phyloP scores from a whole-genome alignment of 2,329 filamentous ascomycete species.

The Pyrenochaeta sp. region DNA sequence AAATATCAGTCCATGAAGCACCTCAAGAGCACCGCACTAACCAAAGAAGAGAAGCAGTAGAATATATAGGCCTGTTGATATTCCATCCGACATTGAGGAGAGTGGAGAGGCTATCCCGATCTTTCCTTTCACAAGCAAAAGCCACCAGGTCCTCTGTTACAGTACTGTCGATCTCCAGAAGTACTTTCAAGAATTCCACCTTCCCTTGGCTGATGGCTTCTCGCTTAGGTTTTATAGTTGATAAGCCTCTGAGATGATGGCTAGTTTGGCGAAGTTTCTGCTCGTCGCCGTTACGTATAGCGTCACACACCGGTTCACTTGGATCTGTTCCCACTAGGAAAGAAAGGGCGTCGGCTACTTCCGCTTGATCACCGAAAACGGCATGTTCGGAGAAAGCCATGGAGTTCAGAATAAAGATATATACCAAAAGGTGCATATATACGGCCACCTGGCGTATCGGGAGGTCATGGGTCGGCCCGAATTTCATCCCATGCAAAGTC shows the following conservation, averaged over 20 bases:
- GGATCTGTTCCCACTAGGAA: no score
- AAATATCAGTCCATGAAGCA: not conserved
- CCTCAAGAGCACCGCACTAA: not conserved
- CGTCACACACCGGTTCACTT: not conserved
- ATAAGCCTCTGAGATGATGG: not conserved
- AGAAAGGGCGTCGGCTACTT: no score
- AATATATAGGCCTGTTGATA: conserved; percentile 2
- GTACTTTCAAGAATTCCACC: not conserved
- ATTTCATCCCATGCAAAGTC: no score
- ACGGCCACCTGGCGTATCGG: no score
- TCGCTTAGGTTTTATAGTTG: not conserved
- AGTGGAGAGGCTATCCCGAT: not conserved
- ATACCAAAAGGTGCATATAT: no score
- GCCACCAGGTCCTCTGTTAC: conserved; percentile 2
- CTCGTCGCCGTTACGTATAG: not conserved
- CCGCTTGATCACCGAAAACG: no score
- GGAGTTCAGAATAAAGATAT: no score
- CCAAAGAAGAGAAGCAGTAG: not conserved
- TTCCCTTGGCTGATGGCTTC: not conserved
- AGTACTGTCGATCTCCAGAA: not conserved
- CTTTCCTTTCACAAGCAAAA: not conserved
- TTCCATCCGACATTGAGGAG: not conserved
- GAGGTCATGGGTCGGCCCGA: no score
- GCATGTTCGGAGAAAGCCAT: no score
- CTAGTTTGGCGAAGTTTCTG: not conserved